These are phyloP conservation scores for Globisporangium paroecandrum DNA, from an alignment of 352 stramenopile genomes.

Conservation along the genomic window DNA sequence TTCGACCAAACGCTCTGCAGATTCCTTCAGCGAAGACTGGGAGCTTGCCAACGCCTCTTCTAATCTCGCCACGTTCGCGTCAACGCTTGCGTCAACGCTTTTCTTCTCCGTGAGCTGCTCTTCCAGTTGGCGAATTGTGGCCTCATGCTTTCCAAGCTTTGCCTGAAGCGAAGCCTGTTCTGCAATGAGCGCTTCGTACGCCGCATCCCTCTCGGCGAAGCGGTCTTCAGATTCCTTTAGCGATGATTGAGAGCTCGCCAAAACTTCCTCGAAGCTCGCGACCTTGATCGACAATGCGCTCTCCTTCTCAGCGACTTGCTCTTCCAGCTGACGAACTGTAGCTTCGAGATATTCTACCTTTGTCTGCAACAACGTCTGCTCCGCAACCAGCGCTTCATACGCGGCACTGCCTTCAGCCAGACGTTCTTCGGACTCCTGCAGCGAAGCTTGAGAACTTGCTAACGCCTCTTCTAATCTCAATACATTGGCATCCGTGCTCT, in stretches of 20 bases:
- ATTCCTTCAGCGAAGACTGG: not conserved
- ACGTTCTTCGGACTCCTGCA: not conserved
- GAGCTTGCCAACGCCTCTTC: not conserved
- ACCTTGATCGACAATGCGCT: not conserved
- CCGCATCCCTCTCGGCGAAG: not conserved
- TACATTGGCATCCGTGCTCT: not conserved
- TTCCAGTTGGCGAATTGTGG: conserved; percentile 5
- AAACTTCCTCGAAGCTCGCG: not conserved
- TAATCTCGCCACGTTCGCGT: not conserved
- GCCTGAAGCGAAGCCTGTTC: not conserved
- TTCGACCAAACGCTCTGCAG: not conserved
- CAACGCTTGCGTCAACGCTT: not conserved
- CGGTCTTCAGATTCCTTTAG: not conserved
- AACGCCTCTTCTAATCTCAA: not conserved
- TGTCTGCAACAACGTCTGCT: not conserved
- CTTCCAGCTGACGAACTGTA: conserved; percentile 11
- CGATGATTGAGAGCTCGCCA: not conserved
- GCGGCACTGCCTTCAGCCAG: not conserved
- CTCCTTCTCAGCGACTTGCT: conserved; percentile 7
- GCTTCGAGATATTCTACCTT: not conserved
- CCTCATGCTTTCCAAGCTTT: not conserved
- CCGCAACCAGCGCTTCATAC: not conserved
- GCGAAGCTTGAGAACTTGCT: not conserved
- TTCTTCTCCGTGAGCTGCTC: not conserved
- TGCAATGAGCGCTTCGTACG: not conserved